These are phyloP conservation scores for Styphnolobium japonicum DNA, from an alignment of 306 rosid species.

Conservation along the genomic window DNA sequence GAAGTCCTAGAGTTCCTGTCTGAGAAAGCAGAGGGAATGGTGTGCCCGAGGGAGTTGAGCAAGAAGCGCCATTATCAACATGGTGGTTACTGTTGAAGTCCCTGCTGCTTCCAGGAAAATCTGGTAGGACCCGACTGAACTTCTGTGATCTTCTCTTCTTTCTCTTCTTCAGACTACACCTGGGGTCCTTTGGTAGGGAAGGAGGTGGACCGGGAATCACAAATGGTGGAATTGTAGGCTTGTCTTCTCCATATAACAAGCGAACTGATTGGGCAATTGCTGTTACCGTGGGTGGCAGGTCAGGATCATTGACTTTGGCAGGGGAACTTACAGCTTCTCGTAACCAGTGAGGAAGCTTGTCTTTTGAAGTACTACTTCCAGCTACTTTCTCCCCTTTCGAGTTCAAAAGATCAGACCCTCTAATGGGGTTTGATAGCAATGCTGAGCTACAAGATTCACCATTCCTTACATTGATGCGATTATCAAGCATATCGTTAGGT, in stretches of 20 bases:
- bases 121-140: slow-evolving; percentile 39
- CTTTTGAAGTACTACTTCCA: slow-evolving; percentile 70
- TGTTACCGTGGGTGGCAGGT: slow-evolving; percentile 86
- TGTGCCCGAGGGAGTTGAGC: slow-evolving; percentile 60
- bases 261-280: slow-evolving; percentile 95
- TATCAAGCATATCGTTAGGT: slow-evolving; percentile 43
- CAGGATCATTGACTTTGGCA: slow-evolving; percentile 63
- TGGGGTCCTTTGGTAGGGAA: slow-evolving; percentile 83
- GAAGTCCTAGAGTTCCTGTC: slow-evolving; percentile 38
- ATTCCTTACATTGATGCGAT: slow-evolving; percentile 41
- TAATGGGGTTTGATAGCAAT: slow-evolving; percentile 45
- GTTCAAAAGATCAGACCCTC: slow-evolving; percentile 38
- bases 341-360: slow-evolving; percentile 96
- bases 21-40: slow-evolving; percentile 57
- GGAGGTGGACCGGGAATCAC: slow-evolving; percentile 93
- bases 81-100: slow-evolving; percentile 36
- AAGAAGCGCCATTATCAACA: slow-evolving; percentile 55
- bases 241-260: slow-evolving; percentile 79
- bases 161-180: slow-evolving; percentile 66
- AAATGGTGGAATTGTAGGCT: slow-evolving; percentile 85
- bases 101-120: slow-evolving; percentile 49
- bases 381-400: slow-evolving; percentile 54
- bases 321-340: slow-evolving; percentile 89
- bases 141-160: slow-evolving; percentile 54
- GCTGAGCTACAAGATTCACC: slow-evolving; percentile 57